Percentiles rank a stretch among this genome's conserved stretches.
Conservation (phyloP, 306 rosid genomes). For the Inga laurina region DNA sequence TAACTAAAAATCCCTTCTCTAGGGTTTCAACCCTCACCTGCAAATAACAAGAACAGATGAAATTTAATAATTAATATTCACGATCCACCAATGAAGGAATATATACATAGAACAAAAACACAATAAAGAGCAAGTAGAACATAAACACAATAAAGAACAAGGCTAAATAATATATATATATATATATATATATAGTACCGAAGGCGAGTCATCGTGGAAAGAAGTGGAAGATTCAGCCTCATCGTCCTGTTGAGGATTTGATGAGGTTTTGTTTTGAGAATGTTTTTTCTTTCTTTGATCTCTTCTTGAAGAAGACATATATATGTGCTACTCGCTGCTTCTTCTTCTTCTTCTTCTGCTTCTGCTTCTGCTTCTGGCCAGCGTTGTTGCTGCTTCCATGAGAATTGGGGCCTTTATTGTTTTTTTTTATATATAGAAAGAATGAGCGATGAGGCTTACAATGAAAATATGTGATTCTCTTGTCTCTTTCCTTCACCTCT, state of each 20-base stretch:
- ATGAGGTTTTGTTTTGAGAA: slow-evolving; percentile 40
- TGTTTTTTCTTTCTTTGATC: neutral
- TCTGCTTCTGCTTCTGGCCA: neutral
- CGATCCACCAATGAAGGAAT: neutral
- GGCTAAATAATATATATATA: too few relatives aligned
- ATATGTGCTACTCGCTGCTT: neutral
- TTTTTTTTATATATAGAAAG: slow-evolving; percentile 26
- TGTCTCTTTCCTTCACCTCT: slow-evolving; percentile 41
- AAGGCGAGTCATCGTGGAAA: slow-evolving; percentile 41
- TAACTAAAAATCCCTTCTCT: slow-evolving; percentile 66
- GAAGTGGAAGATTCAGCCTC: slow-evolving; percentile 44
- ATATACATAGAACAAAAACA: neutral
- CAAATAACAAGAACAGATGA: neutral
- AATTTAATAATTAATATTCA: neutral
- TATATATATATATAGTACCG: slow-evolving; percentile 29
- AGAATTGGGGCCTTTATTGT: slow-evolving; percentile 4
- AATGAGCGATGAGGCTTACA: slow-evolving; percentile 32
- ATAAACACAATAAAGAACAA: neutral
- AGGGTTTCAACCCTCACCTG: slow-evolving; percentile 77
- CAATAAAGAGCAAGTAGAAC: neutral
- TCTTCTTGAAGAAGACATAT: slow-evolving; percentile 45
- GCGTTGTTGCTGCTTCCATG: neutral
- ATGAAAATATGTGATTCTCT: slow-evolving; percentile 26
- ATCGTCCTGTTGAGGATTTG: slow-evolving; percentile 50
- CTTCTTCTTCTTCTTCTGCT: slow-evolving; percentile 18